Base-by-base conservation (phyloP, 179 eudicot genomes). In the Dionaea muscipula region DNA sequence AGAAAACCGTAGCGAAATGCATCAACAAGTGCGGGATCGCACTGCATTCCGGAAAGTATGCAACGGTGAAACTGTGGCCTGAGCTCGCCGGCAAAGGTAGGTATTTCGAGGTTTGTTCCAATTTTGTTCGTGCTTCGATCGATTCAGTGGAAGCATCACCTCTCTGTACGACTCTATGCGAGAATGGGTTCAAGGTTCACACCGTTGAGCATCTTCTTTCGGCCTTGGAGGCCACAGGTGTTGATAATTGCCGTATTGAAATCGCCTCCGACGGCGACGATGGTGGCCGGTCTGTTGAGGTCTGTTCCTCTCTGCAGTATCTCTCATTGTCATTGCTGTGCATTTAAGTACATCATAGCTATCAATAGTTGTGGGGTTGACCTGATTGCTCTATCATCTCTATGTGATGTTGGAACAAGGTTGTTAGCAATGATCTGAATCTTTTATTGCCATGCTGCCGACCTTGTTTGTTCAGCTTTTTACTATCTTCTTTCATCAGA, bases 121-220 rank as follows among this genome's bases (percentile, higher is more conserved):
- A 2, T 24, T 4, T 53, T 26, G 71, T 89, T 61, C 82, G 72
- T 4, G 85, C 91, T 16, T 83, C 85, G 12, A 75, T 84, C 27
- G 70, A 70, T 23, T 75, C 57, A 51, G 76, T 71, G n/a, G 46
- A 51, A 26, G 79, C 75, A 26, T 78, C 86, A 35, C 81, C 84
- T 56, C 88, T 91, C 7, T 91, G 95, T 50, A 91, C 98, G 1
- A 70, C 82, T 19, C 76, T 90, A 12, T 47, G 55, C 57, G 78
- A 62, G 44, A 72, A 72, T 44, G 94, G 95, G n/a, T 47, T 66
- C 35, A 67, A 54, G 37, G 67, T 90, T 56, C 69, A 77, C 1
- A 86, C 97, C 0, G 87, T 90, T 13, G 97, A 90, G 73, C 97
- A 90, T 58, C 60, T 90, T 71, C 84, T 90, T n/a, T 90, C 97